Evolutionary conservation across 192 early-diverging fungal species (phyloP), one percentile per base, ranked within the genome.

Genomic region (Anaeromyces robustus): DNA sequence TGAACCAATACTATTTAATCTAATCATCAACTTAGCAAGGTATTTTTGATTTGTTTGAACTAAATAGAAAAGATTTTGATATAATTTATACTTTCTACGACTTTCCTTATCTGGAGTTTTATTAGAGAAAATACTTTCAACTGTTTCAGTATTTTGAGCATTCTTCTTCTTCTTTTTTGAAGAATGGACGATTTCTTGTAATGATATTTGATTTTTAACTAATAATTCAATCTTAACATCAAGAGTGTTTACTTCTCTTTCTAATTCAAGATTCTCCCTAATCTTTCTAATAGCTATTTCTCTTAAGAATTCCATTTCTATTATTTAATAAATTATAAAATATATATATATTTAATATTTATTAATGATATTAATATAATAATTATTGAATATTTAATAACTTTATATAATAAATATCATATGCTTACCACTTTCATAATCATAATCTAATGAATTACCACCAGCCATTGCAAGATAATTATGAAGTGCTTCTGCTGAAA

Each of bases 181-280:
- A 28, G 85, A 86, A n/a, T 86, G 89, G 81, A 96, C 86, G 4
- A 98, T 95, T 86, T 99, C 98, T 77, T 99, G 96, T 59, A 99
- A 87, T 26, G 96, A 91, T 78, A 98, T 97, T 39, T 94, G 90
- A 86, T 99, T 99, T 82, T 95, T 94, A 68, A 99, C 92, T 26
- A 99, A 89, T 30, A 99, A 88, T 12, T 96, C 95, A 83, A 99
- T 98, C 85, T 99, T 98, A 81, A 96, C 91, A 81, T 99, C 98
- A 1, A 99, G 87, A 52, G 96, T 93, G 82, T 91, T 95, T 16
- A 99, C 83, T 30, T 95, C 90, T 7, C 86, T 82, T 78, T 96
- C 94, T 12, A 91, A 87, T 37, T 92, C 89, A 77, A 92, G 90
- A 86, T 97, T 98, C 81, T 97, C 95, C 32, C 94, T 88, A 80